Percentiles rank a stretch among this genome's conserved stretches.
These are phyloP conservation scores for Talaromyces ruber DNA, from an alignment of 495 filamentous ascomycete species.

Conservation along the genomic window DNA sequence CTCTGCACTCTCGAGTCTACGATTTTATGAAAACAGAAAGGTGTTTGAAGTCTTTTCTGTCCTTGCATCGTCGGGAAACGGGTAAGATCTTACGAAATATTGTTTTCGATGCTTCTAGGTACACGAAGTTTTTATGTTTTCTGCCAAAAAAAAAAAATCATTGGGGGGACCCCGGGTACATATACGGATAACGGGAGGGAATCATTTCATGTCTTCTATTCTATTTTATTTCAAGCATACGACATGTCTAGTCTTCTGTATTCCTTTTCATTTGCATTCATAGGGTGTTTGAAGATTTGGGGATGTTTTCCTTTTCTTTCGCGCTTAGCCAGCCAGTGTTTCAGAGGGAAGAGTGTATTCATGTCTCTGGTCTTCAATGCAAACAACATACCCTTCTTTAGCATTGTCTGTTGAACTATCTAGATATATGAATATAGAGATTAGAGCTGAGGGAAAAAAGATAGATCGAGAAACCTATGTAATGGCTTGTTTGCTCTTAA, in stretches of 20 bases:
- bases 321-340: not conserved
- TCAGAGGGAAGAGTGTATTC: not conserved
- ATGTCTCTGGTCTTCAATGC: not conserved
- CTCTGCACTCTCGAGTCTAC: not conserved
- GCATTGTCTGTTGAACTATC: not conserved
- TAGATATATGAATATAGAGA: not conserved
- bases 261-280: not conserved
- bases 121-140: not conserved
- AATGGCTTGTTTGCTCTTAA: not conserved
- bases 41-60: not conserved
- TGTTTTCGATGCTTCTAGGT: not conserved
- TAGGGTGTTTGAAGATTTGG: not conserved
- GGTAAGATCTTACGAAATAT: constrained; percentile 20
- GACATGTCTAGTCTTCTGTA: not conserved
- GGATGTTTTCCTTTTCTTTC: not conserved
- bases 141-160: not conserved
- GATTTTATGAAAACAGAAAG: not conserved
- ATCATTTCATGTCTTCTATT: not conserved
- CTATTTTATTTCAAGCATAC: not conserved
- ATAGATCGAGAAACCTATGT: not conserved
- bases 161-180: not conserved
- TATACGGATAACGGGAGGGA: not conserved
- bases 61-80: constrained; percentile 13
- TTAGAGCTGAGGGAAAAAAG: not conserved
- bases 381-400: not conserved